phyloP scores from a whole-genome alignment of 768 basidiomycete genomes.

The Leccinum obscurum region DNA sequence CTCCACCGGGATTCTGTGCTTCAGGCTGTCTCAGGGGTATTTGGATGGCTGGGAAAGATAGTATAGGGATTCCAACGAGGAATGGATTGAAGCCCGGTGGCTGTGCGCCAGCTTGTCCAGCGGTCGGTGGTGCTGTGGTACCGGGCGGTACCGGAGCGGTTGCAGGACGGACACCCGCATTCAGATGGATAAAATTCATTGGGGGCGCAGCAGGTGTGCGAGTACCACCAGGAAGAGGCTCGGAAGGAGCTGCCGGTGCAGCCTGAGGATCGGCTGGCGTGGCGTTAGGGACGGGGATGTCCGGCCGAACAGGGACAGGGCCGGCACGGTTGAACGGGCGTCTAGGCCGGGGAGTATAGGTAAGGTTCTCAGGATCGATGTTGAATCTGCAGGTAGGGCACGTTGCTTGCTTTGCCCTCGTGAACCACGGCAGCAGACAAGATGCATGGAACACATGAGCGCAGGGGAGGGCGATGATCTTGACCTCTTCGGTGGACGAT shows the following conservation, averaged over 20 bases:
- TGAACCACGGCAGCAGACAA: conserved; percentile 83
- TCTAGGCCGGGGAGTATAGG: conserved; percentile 36
- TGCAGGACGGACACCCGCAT: conserved; percentile 5
- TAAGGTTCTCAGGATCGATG: conserved; percentile 76
- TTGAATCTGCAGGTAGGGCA: conserved; percentile 85
- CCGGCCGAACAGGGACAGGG: conserved; percentile 12
- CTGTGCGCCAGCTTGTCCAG: conserved; percentile 9
- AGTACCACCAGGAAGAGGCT: background rate
- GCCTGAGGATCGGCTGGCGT: conserved; percentile 10
- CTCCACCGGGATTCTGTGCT: conserved; percentile 14
- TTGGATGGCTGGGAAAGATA: conserved; percentile 29
- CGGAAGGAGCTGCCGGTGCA: conserved; percentile 11
- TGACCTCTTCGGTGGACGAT: conserved; percentile 29
- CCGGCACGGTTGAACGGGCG: conserved; percentile 17
- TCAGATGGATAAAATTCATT: background rate
- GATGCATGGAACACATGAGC: conserved; percentile 80
- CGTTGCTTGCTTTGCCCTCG: conserved; percentile 73
- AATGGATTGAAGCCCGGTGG: conserved; percentile 21
- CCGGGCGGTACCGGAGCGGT: conserved; percentile 2
- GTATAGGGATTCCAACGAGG: conserved; percentile 22
- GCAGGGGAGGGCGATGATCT: conserved; percentile 72
- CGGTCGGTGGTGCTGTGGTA: background rate
- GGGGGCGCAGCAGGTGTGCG: background rate
- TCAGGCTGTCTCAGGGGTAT: conserved; percentile 22
- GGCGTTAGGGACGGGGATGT: conserved; percentile 14